phyloP scores from a whole-genome alignment of 225 moss, liverwort and hornwort species.

The Bryum argenteum region DNA sequence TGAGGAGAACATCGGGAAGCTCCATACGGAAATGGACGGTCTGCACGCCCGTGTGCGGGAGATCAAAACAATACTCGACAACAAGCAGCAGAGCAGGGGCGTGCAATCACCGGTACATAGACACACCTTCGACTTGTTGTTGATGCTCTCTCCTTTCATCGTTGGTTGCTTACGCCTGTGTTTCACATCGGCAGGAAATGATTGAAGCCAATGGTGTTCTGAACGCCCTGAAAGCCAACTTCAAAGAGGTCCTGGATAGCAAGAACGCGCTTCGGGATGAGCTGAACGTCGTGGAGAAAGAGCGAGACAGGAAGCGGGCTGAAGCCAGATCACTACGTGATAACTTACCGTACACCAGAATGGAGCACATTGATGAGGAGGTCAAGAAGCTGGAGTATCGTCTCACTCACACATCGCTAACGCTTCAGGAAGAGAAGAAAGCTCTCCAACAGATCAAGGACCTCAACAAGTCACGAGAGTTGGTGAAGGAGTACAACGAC shows the following conservation, averaged over 20 bases:
- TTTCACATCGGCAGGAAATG: constrained; percentile 47
- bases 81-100: constrained; percentile 78
- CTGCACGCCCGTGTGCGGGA: constrained; percentile 59
- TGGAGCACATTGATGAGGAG: constrained; percentile 93
- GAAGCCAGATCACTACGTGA: constrained; percentile 72
- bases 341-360: constrained; percentile 66
- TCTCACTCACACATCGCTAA: constrained; percentile 75
- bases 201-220: constrained; percentile 61
- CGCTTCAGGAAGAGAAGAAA: constrained; percentile 90
- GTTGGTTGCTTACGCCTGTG: constrained; percentile 10
- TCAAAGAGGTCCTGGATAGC: constrained; percentile 63
- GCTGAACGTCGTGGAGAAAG: constrained; percentile 63
- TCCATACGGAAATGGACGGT: constrained; percentile 52
- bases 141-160: constrained; percentile 12
- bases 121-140: constrained; percentile 30
- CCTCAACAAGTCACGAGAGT: constrained; percentile 73
- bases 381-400: constrained; percentile 80
- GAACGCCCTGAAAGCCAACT: constrained; percentile 54
- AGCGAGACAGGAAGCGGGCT: constrained; percentile 71
- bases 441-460: constrained; percentile 83
- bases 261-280: constrained; percentile 72
- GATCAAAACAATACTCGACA: constrained; percentile 72
- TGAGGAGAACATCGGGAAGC: constrained; percentile 60
- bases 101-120: constrained; percentile 49
- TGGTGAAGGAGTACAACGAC: constrained; percentile 75